phyloP scores from a whole-genome alignment of 2,329 filamentous ascomycete species.

The Fusarium graminum region DNA sequence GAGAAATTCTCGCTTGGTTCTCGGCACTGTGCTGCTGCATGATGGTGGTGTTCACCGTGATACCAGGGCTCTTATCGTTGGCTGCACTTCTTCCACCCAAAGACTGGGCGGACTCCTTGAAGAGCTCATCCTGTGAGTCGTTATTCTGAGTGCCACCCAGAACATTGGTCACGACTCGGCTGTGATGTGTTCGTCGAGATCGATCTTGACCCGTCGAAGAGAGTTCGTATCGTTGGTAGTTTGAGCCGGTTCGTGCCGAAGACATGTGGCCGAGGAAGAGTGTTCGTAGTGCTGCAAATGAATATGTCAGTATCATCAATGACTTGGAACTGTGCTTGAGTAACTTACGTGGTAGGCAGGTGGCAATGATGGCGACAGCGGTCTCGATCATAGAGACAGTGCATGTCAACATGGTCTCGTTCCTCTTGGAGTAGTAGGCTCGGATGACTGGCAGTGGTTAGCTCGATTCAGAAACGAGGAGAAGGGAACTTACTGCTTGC shows the following conservation, averaged over 20 bases:
- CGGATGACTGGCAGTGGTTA: constrained; percentile 48
- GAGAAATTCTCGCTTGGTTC: constrained; percentile 10
- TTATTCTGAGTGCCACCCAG: constrained; percentile 43
- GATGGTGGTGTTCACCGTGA: constrained; percentile 42
- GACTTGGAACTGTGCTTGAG: rapidly evolving
- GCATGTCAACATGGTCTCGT: constrained; percentile 55
- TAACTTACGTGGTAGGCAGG: constrained; percentile 53
- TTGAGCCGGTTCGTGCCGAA: constrained; percentile 33
- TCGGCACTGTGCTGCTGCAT: constrained; percentile 33
- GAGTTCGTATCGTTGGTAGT: constrained; percentile 43
- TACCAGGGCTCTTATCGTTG: constrained; percentile 28
- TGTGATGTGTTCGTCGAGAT: constrained; percentile 40
- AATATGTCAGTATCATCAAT: background rate
- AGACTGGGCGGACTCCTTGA: constrained; percentile 24
- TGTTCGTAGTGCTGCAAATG: constrained; percentile 31
- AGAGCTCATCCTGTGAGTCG: constrained; percentile 44
- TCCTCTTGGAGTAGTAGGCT: constrained; percentile 52
- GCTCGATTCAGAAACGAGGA: rapidly evolving
- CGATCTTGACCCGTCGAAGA: constrained; percentile 35
- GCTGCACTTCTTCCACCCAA: background rate
- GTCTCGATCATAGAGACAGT: constrained; percentile 57
- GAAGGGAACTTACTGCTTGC: constrained; percentile 44
- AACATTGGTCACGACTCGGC: constrained; percentile 42
- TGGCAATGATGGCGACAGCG: constrained; percentile 56
- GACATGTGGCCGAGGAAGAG: constrained; percentile 43